Base-by-base conservation (phyloP, 2,329 filamentous ascomycete species). In the Cyphellophora attinorum region DNA sequence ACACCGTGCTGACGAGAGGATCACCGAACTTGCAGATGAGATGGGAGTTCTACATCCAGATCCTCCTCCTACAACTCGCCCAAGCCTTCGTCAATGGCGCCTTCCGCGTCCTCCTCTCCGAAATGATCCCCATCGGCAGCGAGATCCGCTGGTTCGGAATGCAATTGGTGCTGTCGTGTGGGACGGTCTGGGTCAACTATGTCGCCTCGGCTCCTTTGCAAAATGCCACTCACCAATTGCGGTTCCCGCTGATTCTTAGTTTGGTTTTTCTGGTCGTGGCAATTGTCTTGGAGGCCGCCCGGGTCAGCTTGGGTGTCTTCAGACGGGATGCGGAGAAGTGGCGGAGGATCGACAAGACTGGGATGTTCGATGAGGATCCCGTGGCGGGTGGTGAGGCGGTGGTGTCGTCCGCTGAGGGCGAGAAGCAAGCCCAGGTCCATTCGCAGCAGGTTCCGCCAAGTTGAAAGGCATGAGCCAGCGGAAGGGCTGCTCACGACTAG, bases 31-130 rank as follows among this genome's bases (percentile, higher is more conserved):
- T n/a, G n/a, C n/a, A n/a, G n/a, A n/a, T n/a, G n/a, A n/a, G n/a
- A 4, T 37, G 34, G 34, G 34, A 37, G 19, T 37, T 37, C 28
- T 37, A 37, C 21, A 17, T 25, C 11, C 18, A 19, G 23, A 28
- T 37, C 3, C n/a, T 37, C 14, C 5, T 33, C 16, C 25, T 11
- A n/a, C n/a, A 33, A 16, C 11, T 27, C 19, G 31, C 34, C 6
- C 3, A 10, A 3, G 6, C 34, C 4, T 3, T 37, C 19, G 34
- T 33, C 4, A 37, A 37, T 19, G 6, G 29, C 11, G 17, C 29
- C n/a, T 37, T 19, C 6, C 28, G 34, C 5, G 12, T 37, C 3
- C 12, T 37, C 15, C 33, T 5, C 34, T 19, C 34, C 15, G 34
- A 37, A 14, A 4, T 37, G 5, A 6, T 37, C 3, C 34, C 34